Base-by-base conservation (phyloP, 2,329 filamentous ascomycete genomes). In the Parafenestella ontariensis region DNA sequence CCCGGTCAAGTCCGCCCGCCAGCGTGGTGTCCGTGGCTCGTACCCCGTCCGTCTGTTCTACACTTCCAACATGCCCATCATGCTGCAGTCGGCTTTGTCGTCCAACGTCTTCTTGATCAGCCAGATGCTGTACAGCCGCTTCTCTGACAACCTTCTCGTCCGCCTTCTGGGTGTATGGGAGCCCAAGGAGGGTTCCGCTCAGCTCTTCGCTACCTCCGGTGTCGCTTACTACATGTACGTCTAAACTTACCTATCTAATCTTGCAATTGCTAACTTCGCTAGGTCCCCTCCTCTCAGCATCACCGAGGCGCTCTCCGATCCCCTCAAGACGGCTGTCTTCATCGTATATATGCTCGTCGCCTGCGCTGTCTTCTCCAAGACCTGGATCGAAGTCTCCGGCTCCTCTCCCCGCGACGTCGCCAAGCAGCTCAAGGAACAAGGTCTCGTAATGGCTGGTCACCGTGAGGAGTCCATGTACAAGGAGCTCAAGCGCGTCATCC, bases 401-500 rank as follows among this genome's bases (percentile, higher is more conserved):
- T 97, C 94, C 61, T 94, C 92, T 83, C 96, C 95, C 57, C 91
- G 95, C 74, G 95, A 99, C 75, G 96, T 99, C 66, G 95, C 95
- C 73, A 99, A 99, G 88, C 95, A 98, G 83, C 88, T 99, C 78
- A 99, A 99, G 88, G 96, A 99, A 75, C 95, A 99, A 82, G 95
- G 95, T 77, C 89, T 99, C 54, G 94, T 99, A 69, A 99, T 99
- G 96, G 94, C 95, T 73, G 95, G 95, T 75, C 95, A 99, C 85
- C 91, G 95, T 82, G 96, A 99, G 79, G 94, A 98, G 86, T 96
- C 91, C 84, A 99, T 99, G 95, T 99, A 99, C 88, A 96, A 96
- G 85, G 95, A 99, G 82, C 87, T 99, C 64, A 99, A 99, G 90
- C 90, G 95, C 74, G 95, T 99, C 72, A 99, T 99, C 65, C 96